Evolutionary conservation across 306 rosid species (phyloP), one percentile per base, ranked within the genome.

Genomic region (Urtica urens): DNA sequence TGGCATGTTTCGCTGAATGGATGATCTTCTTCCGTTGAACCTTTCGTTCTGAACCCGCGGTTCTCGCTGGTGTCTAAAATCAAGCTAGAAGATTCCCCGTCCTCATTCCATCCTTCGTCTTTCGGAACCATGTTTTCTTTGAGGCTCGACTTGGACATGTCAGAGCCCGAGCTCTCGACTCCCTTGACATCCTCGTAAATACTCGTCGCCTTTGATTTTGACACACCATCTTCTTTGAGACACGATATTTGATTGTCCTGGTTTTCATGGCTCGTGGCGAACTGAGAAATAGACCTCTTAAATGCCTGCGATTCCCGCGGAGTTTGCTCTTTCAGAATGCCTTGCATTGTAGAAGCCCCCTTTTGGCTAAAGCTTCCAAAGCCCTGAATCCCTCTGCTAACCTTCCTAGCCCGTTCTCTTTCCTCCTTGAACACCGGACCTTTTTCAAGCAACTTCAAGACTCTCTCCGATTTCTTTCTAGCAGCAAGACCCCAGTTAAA

Each of bases 401-500:
- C 51, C 65, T 75, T 84, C 43, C 95, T 53, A 66, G 94, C 86
- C 44, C 58, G 50, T 59, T 75, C 76, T 60, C 95, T 72, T 68
- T 90, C 99, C 70, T 79, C 80, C 66, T 79, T 81, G 16, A 85
- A 87, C 67, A 77, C 64, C 17, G 67, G 48, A 17, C 81, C 79
- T 59, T 73, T 69, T 52, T 79, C 74, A 10, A 90, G 67, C 28
- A 85, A 57, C 38, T 72, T 81, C 79, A 75, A 7, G 50, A 85
- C 63, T 58, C 85, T 53, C 61, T 68, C 87, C 3, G 95, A 76
- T 68, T 79, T 90, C 50, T 81, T 90, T 59, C 94, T 75, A 7
- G 79, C 92, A 18, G 83, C 66, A 27, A 90, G 43, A 26, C 99
- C 99, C 99, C 99, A 90, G 13, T 90, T 90, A 76, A 90, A 90